Percentiles rank a stretch among this genome's conserved stretches.
These are phyloP conservation scores for Ophiostoma himal-ulmi DNA, from an alignment of 2,329 filamentous ascomycete genomes.

Conservation along the genomic window DNA sequence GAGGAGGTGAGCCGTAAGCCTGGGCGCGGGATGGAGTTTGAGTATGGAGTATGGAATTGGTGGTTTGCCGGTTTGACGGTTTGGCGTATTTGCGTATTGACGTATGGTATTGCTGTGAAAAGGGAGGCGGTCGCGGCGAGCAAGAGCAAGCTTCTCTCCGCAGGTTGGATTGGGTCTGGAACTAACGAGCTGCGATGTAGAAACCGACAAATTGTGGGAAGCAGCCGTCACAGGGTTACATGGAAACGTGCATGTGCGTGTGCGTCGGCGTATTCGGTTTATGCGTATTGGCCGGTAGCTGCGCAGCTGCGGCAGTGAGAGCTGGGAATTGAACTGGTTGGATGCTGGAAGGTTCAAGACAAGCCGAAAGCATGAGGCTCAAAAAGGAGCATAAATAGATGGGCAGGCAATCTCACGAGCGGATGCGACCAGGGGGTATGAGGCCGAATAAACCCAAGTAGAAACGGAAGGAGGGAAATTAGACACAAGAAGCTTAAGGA, in stretches of 20 bases:
- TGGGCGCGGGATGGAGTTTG: neutral
- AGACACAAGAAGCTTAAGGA: neutral
- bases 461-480: slow-evolving; percentile 4
- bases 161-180: neutral
- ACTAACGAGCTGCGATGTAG: neutral
- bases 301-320: neutral
- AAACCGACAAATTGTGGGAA: slow-evolving; percentile 1
- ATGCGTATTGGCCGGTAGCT: neutral
- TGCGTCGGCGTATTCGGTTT: slow-evolving; percentile 12
- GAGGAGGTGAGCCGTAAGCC: neutral
- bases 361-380: neutral
- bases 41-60: neutral
- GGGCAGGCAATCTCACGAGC: neutral
- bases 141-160: neutral
- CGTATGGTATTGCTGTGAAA: neutral
- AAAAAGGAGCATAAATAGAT: neutral
- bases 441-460: neutral
- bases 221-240: slow-evolving; percentile 10
- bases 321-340: neutral
- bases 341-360: neutral
- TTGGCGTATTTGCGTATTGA: neutral
- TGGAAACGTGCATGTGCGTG: slow-evolving; percentile 11
- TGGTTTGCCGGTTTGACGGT: neutral
- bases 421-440: neutral
- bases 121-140: neutral